Base-by-base conservation (phyloP, 1,139 yeast species). In the Hyphopichia pseudoburtonii region DNA sequence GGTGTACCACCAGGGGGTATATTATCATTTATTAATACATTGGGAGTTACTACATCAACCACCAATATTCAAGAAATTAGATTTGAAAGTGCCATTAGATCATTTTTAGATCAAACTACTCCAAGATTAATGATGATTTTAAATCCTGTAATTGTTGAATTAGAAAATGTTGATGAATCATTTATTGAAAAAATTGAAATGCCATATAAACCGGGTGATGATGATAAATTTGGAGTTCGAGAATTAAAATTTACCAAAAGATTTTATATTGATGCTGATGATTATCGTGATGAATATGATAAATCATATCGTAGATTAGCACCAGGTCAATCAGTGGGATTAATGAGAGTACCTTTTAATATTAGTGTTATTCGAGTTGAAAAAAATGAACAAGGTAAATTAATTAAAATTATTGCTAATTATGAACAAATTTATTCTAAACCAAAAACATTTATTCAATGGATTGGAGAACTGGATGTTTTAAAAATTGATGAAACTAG, bases 1-100 rank as follows among this genome's bases (percentile, higher is more conserved):
- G 99, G 99, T 68, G 83, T 94, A 7, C 98, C 99, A 47, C 98
- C 99, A n/a, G 97, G 97, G 26, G 97, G 97, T 18, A 87, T 94
- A 57, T 74, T 94, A 53, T 78, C 89, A 28, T 94, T 94, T 61
- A 86, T 94, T 54, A 88, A 90, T 58, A 94, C 96, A 33, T 76
- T 94, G 50, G 99, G 99, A 53, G 98, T 94, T 38, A 94, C 98
- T 34, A 92, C 97, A 2, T 76, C 90, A 34, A 85, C 90, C 30
- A 84, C 96, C 33, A 89, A 88, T 56, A 94, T 94, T 58, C 97
- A 92, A 70, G 85, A 79, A 17, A 78, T 80, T 9, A 77, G 98
- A 60, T 89, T 94, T 56, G 99, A 94, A 57, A 80, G 84, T 56
- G 82, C 97, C 2, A 81, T 94, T 41, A 81, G 99, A 63, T 75